Evolutionary conservation across 106 monocot genomes (phyloP).

Genomic region (Dendrobium officinale): DNA sequence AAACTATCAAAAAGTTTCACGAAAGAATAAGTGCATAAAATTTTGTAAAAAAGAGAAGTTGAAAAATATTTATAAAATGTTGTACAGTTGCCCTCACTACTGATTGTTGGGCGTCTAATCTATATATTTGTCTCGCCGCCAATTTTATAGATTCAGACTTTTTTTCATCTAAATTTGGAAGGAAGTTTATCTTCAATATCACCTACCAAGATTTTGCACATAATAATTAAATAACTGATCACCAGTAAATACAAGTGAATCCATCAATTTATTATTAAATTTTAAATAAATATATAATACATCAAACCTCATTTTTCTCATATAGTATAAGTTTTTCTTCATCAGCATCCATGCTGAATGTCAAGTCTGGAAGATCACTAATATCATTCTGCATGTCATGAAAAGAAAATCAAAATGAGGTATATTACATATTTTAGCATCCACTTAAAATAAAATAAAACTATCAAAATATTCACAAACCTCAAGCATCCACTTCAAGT

Average conservation of each 20-base stretch:
- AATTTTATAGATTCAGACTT: no score
- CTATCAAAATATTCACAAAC: slow-evolving; percentile 11
- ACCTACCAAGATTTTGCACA: not conserved
- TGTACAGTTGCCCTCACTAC: no score
- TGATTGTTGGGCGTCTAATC: no score
- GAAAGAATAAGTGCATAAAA: no score
- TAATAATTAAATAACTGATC: not conserved
- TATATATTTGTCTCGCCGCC: no score
- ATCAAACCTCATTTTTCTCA: slow-evolving; percentile 61
- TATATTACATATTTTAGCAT: not conserved
- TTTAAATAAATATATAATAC: not conserved
- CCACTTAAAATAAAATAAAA: not conserved
- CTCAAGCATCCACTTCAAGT: slow-evolving; percentile 92
- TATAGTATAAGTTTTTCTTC: slow-evolving; percentile 80
- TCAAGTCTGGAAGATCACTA: slow-evolving; percentile 56
- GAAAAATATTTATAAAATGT: no score
- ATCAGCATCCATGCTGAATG: slow-evolving; percentile 88
- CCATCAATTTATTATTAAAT: not conserved
- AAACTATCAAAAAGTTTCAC: no score
- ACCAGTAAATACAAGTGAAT: not conserved
- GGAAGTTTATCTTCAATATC: no score
- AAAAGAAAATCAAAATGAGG: not conserved
- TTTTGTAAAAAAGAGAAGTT: no score
- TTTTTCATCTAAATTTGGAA: no score
- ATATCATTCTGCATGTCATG: slow-evolving; percentile 65